Conservation (phyloP, 345 rosid genomes). For the Kandelia obovata region DNA sequence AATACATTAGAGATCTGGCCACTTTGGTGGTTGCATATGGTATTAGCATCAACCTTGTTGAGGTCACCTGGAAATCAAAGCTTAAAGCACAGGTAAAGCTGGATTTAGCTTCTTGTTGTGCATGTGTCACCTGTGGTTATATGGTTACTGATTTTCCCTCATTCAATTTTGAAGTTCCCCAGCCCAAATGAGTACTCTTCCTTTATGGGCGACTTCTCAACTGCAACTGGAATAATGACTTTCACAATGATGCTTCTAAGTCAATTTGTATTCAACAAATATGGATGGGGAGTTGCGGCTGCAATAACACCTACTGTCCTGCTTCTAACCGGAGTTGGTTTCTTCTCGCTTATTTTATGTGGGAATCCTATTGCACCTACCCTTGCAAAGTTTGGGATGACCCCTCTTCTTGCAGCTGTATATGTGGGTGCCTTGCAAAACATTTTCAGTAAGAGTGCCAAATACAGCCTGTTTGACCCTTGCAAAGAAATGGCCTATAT, state of each 20-base stretch:
- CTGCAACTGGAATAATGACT: constrained; percentile 84
- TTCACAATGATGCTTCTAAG: constrained; percentile 95
- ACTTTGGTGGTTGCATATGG: constrained; percentile 98
- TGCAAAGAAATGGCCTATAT: constrained; percentile 99
- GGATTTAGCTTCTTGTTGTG: not conserved
- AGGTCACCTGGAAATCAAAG: constrained; percentile 98
- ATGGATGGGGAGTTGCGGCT: constrained; percentile 98
- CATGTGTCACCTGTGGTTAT: not conserved
- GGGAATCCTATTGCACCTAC: constrained; percentile 72
- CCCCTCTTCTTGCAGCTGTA: constrained; percentile 95
- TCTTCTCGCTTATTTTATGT: constrained; percentile 80
- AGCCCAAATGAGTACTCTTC: constrained; percentile 97
- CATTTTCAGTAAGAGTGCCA: constrained; percentile 99
- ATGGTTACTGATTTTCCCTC: constrained; percentile 5
- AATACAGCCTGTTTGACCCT: constrained; percentile 96
- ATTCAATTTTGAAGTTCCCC: constrained; percentile 57
- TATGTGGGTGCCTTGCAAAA: constrained; percentile 97
- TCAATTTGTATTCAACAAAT: constrained; percentile 72
- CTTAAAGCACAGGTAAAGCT: constrained; percentile 94
- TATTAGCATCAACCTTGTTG: constrained; percentile 95
- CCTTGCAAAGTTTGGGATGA: constrained; percentile 76
- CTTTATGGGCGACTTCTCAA: constrained; percentile 98
- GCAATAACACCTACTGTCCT: constrained; percentile 85
- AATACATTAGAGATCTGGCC: constrained; percentile 88
- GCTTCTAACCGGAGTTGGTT: constrained; percentile 82